Percentiles rank a stretch among this genome's conserved stretches.
Conservation (phyloP, 2,329 filamentous ascomycete genomes). For the Fusarium beomiforme region DNA sequence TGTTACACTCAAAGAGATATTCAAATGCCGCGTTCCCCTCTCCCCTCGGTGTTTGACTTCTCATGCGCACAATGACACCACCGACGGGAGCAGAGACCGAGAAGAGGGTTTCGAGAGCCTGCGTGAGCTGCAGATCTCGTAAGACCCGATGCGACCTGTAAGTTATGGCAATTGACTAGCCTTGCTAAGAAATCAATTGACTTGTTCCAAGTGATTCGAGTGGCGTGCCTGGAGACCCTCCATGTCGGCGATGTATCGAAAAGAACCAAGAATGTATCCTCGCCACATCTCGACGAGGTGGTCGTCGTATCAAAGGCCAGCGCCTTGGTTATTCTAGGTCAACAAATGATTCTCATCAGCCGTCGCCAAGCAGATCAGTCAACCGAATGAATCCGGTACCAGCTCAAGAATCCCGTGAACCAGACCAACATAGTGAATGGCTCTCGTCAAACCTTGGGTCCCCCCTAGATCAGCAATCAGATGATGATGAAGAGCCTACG, state of each 20-base stretch:
- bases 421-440: conserved; percentile 24
- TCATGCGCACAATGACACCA: background rate
- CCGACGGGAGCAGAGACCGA: conserved; percentile 20
- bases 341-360: background rate
- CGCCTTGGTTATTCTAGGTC: background rate
- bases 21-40: conserved; percentile 15
- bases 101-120: conserved; percentile 34
- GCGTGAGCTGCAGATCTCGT: conserved; percentile 28
- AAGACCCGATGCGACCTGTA: conserved; percentile 37
- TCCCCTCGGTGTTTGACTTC: conserved; percentile 18
- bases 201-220: conserved; percentile 43
- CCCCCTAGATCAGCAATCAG: conserved; percentile 13
- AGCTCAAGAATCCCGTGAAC: background rate
- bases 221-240: conserved; percentile 49
- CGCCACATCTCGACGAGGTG: conserved; percentile 53
- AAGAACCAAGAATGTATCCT: conserved; percentile 52
- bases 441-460: conserved; percentile 28
- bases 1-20: too few relatives aligned
- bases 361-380: background rate
- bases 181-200: background rate
- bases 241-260: conserved; percentile 52
- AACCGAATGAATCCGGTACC: background rate
- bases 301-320: conserved; percentile 47
- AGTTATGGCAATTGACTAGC: background rate
- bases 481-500: conserved; percentile 8